Evolutionary conservation across 495 filamentous ascomycete species (phyloP), one percentile per base, ranked within the genome.

Genomic region (Elasticomyces elasticus): DNA sequence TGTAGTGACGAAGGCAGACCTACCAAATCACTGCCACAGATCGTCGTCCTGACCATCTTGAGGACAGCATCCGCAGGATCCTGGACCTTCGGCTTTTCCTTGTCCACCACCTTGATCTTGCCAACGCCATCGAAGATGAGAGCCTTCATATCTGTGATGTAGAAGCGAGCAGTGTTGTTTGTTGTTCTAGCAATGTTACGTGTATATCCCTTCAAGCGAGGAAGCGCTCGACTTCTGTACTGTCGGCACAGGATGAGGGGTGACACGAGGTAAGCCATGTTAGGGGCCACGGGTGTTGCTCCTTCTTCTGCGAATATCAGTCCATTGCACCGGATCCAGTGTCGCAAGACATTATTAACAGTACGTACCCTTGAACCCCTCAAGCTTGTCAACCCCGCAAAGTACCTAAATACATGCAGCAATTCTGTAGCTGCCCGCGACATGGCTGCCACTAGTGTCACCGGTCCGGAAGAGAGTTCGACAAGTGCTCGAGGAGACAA

Each of bases 21-120:
- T 33, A 33, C 30, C 42, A 72, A 43, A 58, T 72, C 70, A 0
- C 66, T 70, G 25, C 71, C 71, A 63, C 71, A 74, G 59, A 74
- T 70, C 13, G 69, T 71, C 5, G 64, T 63, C 35, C 53, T 46
- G 15, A 44, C 26, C 6, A 56, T 17, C 27, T 56, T 56, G 7
- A 56, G 13, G 15, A 56, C 43, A 17, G 43, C 43, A 27, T 47
- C 43, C 7, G 19, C 43, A 5, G 41, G 52, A 5, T 35, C 15
- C n/a, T 46, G n/a, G 26, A 54, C 11, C 25, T 46, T 54, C 13
- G 52, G 52, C 10, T n/a, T 48, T 5, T 33, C 41, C 23, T 54
- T 54, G 41, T 54, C 52, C 22, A 54, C 52, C 10, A 54, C 41
- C 52, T 54, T 54, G 41, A 54, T 48, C 52, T 54, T 54, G 52